Base-by-base conservation (phyloP, 2,329 filamentous ascomycete genomes). In the Trichoderma brevicompactum region DNA sequence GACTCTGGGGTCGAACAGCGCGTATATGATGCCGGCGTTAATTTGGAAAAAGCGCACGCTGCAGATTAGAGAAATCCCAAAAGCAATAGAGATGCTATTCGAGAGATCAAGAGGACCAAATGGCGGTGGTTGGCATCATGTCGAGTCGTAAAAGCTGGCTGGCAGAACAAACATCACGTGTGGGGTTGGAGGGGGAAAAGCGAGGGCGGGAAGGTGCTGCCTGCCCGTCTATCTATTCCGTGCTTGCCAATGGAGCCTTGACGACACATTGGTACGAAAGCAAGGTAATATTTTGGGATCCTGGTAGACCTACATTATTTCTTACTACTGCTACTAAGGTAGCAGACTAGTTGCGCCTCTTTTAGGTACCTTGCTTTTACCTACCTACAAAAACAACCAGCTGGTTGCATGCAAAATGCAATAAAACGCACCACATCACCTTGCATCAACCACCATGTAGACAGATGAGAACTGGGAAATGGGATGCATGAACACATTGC, bases 101-200 rank as follows among this genome's bases (percentile, higher is more conserved):
- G 40, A 38, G 44, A 38, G 38, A 15, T 28, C 43, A 28, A n/a
- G 41, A 38, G 19, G 38, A 12, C 40, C 59, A 64, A 58, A 64
- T 64, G 49, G 40, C 49, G 60, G 60, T 63, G 62, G 62, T 59
- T 65, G 53, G 62, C 62, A 44, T 59, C 54, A 10, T 46, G 17
- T 43, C 13, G 8, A 12, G 36, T 50, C 15, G 53, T 55, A 56
- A 64, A 38, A 36, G 23, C 28, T 34, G 43, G 40, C 61, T 55
- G 46, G 54, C 32, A 17, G 19, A 34, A 41, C 36, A 52, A 58
- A 50, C 62, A 65, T 65, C 62, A 65, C 62, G 62, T 65, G 62
- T 65, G 62, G 62, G 62, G 62, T 36, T 59, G 43, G 62, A 58
- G 62, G 62, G 62, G 53, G 44, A 36, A 32, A 41, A 15, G 40